phyloP scores from a whole-genome alignment of 78 protist species.

The Dictyostelium capitatum region DNA sequence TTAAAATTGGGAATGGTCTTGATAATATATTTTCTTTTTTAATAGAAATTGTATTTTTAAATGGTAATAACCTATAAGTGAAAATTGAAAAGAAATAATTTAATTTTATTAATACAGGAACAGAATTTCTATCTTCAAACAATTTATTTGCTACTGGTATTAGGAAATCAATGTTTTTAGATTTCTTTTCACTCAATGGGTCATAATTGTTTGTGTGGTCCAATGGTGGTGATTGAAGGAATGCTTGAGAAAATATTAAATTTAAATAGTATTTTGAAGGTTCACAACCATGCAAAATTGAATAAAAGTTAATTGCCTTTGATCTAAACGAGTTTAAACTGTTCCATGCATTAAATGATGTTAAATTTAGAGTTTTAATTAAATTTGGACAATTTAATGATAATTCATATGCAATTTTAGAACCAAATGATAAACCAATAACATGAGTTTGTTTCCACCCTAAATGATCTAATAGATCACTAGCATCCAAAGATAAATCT shows the following conservation, averaged over 20 bases:
- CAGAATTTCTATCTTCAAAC: neutral
- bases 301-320: too few relatives aligned
- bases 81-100: neutral
- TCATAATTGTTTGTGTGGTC: too few relatives aligned
- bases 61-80: neutral
- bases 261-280: neutral
- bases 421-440: slow-evolving; percentile 76
- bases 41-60: neutral
- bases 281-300: neutral
- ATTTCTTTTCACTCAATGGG: neutral
- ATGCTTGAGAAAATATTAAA: neutral
- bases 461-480: slow-evolving; percentile 63
- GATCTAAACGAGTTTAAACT: too few relatives aligned
- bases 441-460: slow-evolving; percentile 49
- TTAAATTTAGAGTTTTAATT: neutral
- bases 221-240: neutral
- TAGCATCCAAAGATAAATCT: slow-evolving; percentile 53
- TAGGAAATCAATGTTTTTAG: neutral
- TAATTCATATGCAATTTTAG: slow-evolving; percentile 40
- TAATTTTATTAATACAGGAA: neutral
- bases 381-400: neutral
- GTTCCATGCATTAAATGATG: too few relatives aligned
- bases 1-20: slow-evolving; percentile 8
- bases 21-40: neutral
- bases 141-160: neutral